Conservation (phyloP, 2,329 filamentous ascomycete species). For the Colletotrichum liaoningense region DNA sequence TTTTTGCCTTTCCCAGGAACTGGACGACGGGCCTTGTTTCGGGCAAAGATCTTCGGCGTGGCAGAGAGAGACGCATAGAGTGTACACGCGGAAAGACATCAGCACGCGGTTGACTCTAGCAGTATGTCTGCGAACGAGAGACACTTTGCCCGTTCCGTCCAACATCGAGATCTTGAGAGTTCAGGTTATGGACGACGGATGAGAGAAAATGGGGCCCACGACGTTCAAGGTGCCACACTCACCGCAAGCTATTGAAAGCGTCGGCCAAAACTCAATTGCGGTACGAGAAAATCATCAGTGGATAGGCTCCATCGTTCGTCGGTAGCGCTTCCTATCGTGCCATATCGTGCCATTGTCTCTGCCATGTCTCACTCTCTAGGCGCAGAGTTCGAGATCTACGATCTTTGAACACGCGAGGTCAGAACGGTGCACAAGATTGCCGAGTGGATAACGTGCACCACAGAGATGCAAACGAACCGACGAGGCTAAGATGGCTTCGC, state of each 20-base stretch:
- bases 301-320: not conserved
- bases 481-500: not conserved
- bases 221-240: not conserved
- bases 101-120: conserved; percentile 15
- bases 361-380: not conserved
- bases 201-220: not conserved
- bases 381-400: not conserved
- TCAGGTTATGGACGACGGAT: not conserved
- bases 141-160: conserved; percentile 7
- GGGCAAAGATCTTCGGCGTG: conserved; percentile 19
- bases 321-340: not conserved
- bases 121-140: not conserved
- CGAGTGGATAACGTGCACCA: not conserved
- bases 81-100: not conserved
- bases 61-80: not conserved
- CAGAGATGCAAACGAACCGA: not conserved
- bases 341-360: not conserved
- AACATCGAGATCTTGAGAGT: conserved; percentile 6
- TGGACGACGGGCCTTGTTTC: conserved; percentile 12
- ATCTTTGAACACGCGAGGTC: not conserved
- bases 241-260: conserved; percentile 5
- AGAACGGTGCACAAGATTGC: conserved; percentile 22
- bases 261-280: not conserved
- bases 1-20: not conserved
- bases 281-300: not conserved